Evolutionary conservation across 345 rosid genomes (phyloP).

Genomic region (Lepidium sativum): DNA sequence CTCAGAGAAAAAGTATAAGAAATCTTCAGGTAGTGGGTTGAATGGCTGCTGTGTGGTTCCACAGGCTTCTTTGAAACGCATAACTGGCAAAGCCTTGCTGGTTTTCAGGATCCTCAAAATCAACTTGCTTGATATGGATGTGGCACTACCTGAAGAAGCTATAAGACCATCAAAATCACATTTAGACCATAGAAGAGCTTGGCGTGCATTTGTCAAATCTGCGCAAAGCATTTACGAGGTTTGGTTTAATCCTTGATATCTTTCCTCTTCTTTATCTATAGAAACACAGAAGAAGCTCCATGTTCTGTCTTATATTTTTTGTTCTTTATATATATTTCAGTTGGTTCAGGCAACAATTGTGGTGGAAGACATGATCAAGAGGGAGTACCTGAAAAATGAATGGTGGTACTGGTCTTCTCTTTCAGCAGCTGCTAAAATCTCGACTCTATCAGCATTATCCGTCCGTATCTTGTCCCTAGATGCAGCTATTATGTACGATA

Average conservation of each 20-base stretch:
- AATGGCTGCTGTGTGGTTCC: constrained; percentile 60
- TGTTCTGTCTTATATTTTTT: not conserved
- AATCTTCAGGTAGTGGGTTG: constrained; percentile 25
- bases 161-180: constrained; percentile 58
- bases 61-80: constrained; percentile 61
- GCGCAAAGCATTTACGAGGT: constrained; percentile 86
- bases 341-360: constrained; percentile 81
- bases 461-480: constrained; percentile 78
- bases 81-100: constrained; percentile 47
- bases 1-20: constrained; percentile 40
- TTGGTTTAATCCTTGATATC: not conserved
- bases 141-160: constrained; percentile 73
- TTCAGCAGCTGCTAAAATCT: constrained; percentile 77
- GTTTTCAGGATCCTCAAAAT: constrained; percentile 56
- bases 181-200: constrained; percentile 56
- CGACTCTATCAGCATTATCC: constrained; percentile 73
- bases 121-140: constrained; percentile 89
- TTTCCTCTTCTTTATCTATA: not conserved
- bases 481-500: constrained; percentile 68
- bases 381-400: constrained; percentile 66
- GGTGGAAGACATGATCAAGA: constrained; percentile 84
- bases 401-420: constrained; percentile 99
- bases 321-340: constrained; percentile 32
- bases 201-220: constrained; percentile 80
- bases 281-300: not conserved